phyloP scores from a whole-genome alignment of 495 filamentous ascomycete genomes.

The Echria macrotheca region DNA sequence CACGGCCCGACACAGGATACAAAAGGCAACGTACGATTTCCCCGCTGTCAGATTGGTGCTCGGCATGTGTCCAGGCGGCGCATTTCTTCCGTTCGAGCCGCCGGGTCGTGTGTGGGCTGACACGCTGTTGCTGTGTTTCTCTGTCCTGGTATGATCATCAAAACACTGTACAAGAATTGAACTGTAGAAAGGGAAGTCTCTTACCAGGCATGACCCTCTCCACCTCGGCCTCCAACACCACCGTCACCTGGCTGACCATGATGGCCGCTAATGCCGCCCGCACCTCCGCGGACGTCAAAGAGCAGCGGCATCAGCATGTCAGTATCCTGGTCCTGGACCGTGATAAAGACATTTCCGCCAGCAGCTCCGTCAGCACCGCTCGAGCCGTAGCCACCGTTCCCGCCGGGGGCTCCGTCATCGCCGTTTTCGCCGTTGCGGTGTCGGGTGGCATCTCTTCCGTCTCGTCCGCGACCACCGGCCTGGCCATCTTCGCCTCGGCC shows the following conservation, averaged over 20 bases:
- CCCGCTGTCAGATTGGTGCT: background rate
- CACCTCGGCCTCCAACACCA: constrained; percentile 21
- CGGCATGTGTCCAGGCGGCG: constrained; percentile 7
- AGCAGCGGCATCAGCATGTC: constrained; percentile 20
- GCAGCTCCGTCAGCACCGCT: constrained; percentile 26
- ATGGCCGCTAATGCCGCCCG: constrained; percentile 5
- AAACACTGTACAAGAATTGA: too few species aligned
- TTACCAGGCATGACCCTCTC: constrained; percentile 18
- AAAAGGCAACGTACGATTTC: background rate
- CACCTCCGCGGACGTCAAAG: constrained; percentile 25
- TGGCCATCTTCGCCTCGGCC: constrained; percentile 18
- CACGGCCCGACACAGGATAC: background rate
- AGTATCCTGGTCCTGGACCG: constrained; percentile 26
- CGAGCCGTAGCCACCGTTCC: constrained; percentile 6
- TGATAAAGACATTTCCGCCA: constrained; percentile 25
- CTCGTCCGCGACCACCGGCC: constrained; percentile 28
- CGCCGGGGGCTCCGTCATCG: constrained; percentile 23
- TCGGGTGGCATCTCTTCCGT: constrained; percentile 25
- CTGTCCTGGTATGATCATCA: too few species aligned
- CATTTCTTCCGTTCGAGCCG: background rate
- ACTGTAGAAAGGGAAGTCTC: too few species aligned
- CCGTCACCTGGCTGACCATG: constrained; percentile 31
- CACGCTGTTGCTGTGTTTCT: too few species aligned
- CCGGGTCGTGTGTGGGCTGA: too few species aligned
- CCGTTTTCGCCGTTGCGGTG: constrained; percentile 17